These are phyloP conservation scores for Oidiodendron maius DNA, from an alignment of 495 filamentous ascomycete species.

Conservation along the genomic window DNA sequence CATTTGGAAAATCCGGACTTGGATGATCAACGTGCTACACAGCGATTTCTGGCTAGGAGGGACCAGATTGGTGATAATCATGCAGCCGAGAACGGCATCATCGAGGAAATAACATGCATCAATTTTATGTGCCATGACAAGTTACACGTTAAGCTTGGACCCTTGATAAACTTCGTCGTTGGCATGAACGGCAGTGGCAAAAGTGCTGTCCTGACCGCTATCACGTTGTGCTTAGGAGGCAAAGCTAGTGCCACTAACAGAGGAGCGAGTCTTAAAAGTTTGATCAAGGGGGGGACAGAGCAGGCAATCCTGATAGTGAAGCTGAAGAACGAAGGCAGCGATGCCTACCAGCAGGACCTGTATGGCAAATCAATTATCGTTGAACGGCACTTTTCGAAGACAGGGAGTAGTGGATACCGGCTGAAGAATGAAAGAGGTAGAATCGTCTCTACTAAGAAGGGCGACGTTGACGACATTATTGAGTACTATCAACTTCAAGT, in stretches of 20 bases:
- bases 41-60: constrained; percentile 57
- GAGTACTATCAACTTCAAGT: constrained; percentile 92
- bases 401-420: constrained; percentile 78
- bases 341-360: constrained; percentile 74
- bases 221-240: constrained; percentile 89
- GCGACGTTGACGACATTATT: constrained; percentile 86
- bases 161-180: constrained; percentile 95
- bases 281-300: constrained; percentile 88
- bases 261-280: constrained; percentile 82
- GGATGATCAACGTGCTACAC: constrained; percentile 65
- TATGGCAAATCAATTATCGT: constrained; percentile 85
- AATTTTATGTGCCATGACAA: constrained; percentile 94
- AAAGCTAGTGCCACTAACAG: constrained; percentile 95
- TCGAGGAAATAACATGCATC: constrained; percentile 74
- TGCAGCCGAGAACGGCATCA: constrained; percentile 75
- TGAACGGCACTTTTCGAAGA: constrained; percentile 78
- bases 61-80: constrained; percentile 56
- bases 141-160: constrained; percentile 75
- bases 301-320: constrained; percentile 52
- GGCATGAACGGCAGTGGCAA: constrained; percentile 99
- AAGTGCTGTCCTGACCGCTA: constrained; percentile 90
- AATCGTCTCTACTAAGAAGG: constrained; percentile 74
- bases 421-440: constrained; percentile 69
- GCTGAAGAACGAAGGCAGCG: constrained; percentile 82
- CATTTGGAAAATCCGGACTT: constrained; percentile 49